Percentiles rank a stretch among this genome's conserved stretches.
These are phyloP conservation scores for Ogataea naganishii DNA, from an alignment of 805 yeast genomes.

Conservation along the genomic window DNA sequence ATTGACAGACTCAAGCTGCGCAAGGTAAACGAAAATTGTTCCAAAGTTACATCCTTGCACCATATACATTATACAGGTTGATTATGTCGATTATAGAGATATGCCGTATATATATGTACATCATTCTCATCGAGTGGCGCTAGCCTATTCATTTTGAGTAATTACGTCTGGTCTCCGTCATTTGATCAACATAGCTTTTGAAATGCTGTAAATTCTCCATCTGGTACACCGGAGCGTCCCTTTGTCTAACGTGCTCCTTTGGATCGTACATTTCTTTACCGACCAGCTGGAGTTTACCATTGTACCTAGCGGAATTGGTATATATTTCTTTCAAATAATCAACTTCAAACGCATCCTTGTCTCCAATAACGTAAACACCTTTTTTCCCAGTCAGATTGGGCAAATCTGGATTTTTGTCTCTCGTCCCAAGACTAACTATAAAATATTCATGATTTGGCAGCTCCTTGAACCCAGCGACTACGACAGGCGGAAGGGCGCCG, in stretches of 20 bases:
- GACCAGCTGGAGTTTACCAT: conserved; percentile 8
- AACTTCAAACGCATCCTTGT: no score
- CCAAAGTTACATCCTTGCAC: no score
- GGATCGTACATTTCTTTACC: conserved; percentile 8
- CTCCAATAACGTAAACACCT: no score
- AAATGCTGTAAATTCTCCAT: conserved; percentile 17
- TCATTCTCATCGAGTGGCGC: no score
- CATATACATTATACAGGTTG: no score
- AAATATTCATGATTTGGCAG: conserved; percentile 7
- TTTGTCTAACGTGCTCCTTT: conserved; percentile 5
- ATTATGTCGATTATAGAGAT: no score
- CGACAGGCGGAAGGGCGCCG: conserved; percentile 16
- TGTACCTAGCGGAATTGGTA: background rate
- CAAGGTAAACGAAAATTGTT: no score
- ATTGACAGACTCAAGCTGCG: no score
- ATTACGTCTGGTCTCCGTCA: no score
- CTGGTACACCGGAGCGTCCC: conserved; percentile 3
- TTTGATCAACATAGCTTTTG: conserved; percentile 14
- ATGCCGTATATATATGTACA: no score
- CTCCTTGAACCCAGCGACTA: background rate
- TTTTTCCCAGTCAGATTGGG: background rate
- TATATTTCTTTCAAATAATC: no score
- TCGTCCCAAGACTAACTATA: conserved; percentile 6
- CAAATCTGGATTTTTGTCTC: conserved; percentile 2
- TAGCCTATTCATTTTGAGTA: no score